These are phyloP conservation scores for Glomus cerebriforme DNA, from an alignment of 192 early-diverging fungal species.

Conservation along the genomic window DNA sequence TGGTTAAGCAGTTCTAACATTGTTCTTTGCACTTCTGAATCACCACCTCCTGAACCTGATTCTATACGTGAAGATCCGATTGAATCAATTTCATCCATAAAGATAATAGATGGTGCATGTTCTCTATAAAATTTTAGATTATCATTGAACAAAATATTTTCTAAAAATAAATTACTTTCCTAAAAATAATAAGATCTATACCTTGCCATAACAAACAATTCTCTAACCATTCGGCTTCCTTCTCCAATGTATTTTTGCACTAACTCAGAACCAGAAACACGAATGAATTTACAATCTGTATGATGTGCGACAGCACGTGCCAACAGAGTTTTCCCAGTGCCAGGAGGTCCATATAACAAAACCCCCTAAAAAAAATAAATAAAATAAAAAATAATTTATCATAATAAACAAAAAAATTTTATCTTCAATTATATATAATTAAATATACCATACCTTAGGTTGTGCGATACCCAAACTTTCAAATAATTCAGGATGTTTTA, in stretches of 20 bases:
- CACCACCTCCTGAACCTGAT: slow-evolving; percentile 72
- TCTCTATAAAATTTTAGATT: slow-evolving; percentile 52
- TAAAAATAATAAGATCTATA: slow-evolving; percentile 30
- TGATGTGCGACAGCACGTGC: slow-evolving; percentile 92
- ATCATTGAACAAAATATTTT: background rate
- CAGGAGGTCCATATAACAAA: slow-evolving; percentile 86
- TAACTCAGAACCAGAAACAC: slow-evolving; percentile 87
- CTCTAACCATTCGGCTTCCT: slow-evolving; percentile 88
- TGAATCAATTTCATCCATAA: slow-evolving; percentile 93
- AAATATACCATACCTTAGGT: slow-evolving; percentile 68
- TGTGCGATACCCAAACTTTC: slow-evolving; percentile 98
- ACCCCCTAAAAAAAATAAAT: slow-evolving; percentile 63
- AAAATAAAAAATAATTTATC: background rate
- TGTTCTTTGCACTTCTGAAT: slow-evolving; percentile 89
- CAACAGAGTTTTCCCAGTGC: slow-evolving; percentile 86
- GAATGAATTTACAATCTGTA: slow-evolving; percentile 89
- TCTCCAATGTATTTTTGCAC: slow-evolving; percentile 95
- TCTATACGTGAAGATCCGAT: slow-evolving; percentile 87
- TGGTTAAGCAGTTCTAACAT: slow-evolving; percentile 92
- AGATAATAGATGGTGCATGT: slow-evolving; percentile 90
- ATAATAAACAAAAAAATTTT: background rate
- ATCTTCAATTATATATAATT: background rate
- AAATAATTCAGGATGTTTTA: slow-evolving; percentile 99
- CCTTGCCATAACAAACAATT: slow-evolving; percentile 88
- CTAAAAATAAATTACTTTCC: background rate